Evolutionary conservation across 2,329 filamentous ascomycete species (phyloP).

Genomic region (Zymoseptoria crescenta): DNA sequence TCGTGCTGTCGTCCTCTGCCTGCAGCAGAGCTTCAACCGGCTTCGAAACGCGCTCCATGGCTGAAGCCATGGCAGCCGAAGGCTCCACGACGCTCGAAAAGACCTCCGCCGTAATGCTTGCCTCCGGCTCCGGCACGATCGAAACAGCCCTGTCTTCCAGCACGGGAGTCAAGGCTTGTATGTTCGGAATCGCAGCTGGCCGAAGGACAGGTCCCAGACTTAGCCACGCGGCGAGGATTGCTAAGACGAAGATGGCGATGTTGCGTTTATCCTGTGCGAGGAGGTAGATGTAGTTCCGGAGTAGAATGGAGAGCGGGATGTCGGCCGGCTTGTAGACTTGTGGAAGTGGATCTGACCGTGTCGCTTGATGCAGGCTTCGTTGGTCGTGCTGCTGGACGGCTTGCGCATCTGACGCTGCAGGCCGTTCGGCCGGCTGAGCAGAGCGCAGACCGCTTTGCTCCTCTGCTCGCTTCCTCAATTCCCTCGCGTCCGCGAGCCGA

Average conservation of each 20-base stretch:
- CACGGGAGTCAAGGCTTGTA: background rate
- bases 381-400: background rate
- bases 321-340: conserved; percentile 31
- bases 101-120: background rate
- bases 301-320: conserved; percentile 44
- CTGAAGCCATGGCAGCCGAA: background rate
- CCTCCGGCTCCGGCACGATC: background rate
- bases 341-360: conserved; percentile 17
- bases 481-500: conserved; percentile 6
- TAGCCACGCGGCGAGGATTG: conserved; percentile 10
- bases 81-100: background rate
- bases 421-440: background rate
- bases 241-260: conserved; percentile 42
- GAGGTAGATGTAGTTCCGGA: conserved; percentile 47
- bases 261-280: conserved; percentile 48
- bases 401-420: background rate
- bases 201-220: conserved; percentile 9
- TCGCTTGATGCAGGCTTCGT: background rate
- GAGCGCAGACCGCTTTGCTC: background rate
- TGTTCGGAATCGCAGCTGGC: background rate
- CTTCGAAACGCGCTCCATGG: background rate
- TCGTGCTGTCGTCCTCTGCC: background rate
- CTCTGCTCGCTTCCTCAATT: background rate
- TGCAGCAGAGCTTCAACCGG: background rate
- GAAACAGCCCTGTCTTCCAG: background rate